These are phyloP conservation scores for Fraxinus nigra DNA, from an alignment of 305 asterid genomes.

Conservation along the genomic window DNA sequence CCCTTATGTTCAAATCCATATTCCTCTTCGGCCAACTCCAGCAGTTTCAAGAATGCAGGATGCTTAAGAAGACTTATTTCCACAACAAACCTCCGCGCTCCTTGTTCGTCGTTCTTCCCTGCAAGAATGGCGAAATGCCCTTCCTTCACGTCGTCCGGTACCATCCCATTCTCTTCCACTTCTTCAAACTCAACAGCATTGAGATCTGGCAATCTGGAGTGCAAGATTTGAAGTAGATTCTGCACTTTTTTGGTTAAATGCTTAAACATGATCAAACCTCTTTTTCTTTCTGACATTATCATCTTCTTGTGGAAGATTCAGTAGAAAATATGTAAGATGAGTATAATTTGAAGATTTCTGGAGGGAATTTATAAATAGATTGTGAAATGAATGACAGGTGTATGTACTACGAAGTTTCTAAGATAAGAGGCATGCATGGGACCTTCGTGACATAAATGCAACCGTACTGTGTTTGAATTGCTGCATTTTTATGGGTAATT, in stretches of 20 bases:
- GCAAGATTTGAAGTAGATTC: slow-evolving; percentile 23
- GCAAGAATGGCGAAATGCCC: slow-evolving; percentile 60
- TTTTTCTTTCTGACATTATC: slow-evolving; percentile 21
- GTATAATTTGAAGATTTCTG: neutral
- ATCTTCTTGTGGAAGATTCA: neutral
- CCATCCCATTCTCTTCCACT: neutral
- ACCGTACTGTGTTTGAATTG: slow-evolving; percentile 18
- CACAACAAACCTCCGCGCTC: slow-evolving; percentile 50
- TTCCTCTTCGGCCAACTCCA: slow-evolving; percentile 57
- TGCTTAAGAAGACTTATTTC: slow-evolving; percentile 40
- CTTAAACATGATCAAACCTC: slow-evolving; percentile 24
- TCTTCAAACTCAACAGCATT: slow-evolving; percentile 10
- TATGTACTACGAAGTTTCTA: slow-evolving; percentile 29
- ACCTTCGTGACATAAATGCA: slow-evolving; percentile 8
- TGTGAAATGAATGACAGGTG: neutral
- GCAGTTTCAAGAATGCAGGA: slow-evolving; percentile 51
- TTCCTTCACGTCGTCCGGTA: slow-evolving; percentile 50
- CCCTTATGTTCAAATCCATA: slow-evolving; percentile 54
- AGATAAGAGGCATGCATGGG: slow-evolving; percentile 27
- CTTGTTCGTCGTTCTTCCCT: slow-evolving; percentile 37
- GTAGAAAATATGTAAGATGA: neutral
- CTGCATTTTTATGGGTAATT: slow-evolving; percentile 14
- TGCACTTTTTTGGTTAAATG: slow-evolving; percentile 35
- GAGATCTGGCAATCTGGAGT: slow-evolving; percentile 10
- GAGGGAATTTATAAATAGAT: slow-evolving; percentile 26